A percentile compares a stretch with the other conserved stretches of the same genome.
Conservation (phyloP, 805 yeast genomes). For the Zygosaccharomyces kombuchaensis region DNA sequence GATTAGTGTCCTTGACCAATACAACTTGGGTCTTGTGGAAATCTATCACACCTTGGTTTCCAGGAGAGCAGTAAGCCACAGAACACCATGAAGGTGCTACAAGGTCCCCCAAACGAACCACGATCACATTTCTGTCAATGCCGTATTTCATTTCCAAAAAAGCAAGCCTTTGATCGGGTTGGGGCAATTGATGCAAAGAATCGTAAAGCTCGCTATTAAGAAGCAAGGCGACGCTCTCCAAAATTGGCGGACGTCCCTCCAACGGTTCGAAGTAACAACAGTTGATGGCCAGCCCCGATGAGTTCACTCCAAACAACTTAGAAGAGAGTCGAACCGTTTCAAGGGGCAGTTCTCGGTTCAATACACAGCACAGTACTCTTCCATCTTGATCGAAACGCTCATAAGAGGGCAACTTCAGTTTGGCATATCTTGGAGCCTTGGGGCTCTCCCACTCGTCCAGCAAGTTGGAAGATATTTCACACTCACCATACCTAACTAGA, state of each 20-base stretch:
- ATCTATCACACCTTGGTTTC: slow-evolving; percentile 21
- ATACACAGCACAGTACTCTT: slow-evolving; percentile 7
- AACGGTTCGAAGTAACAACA: slow-evolving; percentile 15
- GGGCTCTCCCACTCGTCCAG: slow-evolving; percentile 3
- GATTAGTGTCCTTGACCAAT: slow-evolving; percentile 15
- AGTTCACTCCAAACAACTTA: slow-evolving; percentile 7
- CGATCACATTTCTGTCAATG: slow-evolving; percentile 12
- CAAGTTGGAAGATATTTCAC: slow-evolving; percentile 12
- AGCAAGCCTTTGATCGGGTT: slow-evolving; percentile 15
- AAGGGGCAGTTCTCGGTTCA: slow-evolving; percentile 11
- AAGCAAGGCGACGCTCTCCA: slow-evolving; percentile 16
- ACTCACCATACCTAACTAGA: slow-evolving; percentile 1
- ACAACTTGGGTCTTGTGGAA: slow-evolving; percentile 19
- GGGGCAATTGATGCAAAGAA: slow-evolving; percentile 15
- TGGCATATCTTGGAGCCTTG: slow-evolving; percentile 10
- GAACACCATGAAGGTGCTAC: slow-evolving; percentile 19
- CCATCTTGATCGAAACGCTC: slow-evolving; percentile 1
- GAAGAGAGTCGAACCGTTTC: slow-evolving; percentile 15
- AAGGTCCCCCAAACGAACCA: slow-evolving; percentile 16
- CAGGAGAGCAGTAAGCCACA: slow-evolving; percentile 20
- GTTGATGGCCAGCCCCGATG: slow-evolving; percentile 15
- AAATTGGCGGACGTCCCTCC: slow-evolving; percentile 9
- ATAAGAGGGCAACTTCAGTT: slow-evolving; percentile 12
- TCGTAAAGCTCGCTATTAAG: slow-evolving; percentile 21
- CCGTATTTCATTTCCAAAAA: slow-evolving; percentile 25